Evolutionary conservation across 306 rosid genomes (phyloP), one percentile per base, ranked within the genome.

Genomic region (Hylodesmum podocarpum): DNA sequence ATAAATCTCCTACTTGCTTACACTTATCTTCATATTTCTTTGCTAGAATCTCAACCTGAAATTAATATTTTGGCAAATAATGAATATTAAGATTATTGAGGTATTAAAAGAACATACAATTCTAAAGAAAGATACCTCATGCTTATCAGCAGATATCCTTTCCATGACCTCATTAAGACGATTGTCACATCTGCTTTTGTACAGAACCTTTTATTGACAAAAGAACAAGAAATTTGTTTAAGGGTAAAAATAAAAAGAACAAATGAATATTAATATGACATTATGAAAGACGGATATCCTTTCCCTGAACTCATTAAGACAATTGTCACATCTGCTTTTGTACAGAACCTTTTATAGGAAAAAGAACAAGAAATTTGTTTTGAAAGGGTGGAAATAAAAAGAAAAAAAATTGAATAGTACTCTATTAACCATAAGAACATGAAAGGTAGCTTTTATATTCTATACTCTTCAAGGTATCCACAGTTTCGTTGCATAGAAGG

Each of bases 131-230:
- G 57, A 80, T 89, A 96, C 99, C 97, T 93, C 98, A 4, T 75
- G 96, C 74, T 80, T 91, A 75, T 93, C 99, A 29, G 91, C 76
- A 36, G 89, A 87, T 74, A 87, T 84, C 80, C 98, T 88, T 85
- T 93, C 98, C 58, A 87, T 77, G 43, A 93, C 82, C 93, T 96
- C 99, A 49, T 96, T 96, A 53, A 96, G 86, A 57, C 96, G 90
- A 68, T 89, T 93, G 89, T 93, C 99, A 81, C 99, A 96, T 86
- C 98, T 91, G 85, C 99, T 96, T 87, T 96, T 96, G 91, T 93
- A 93, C 63, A 96, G 84, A 76, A 96, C 91, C 99, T 96, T 86
- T 73, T 15, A 80, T 53, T 73, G 69, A 63, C 46, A 77, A 49
- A 29, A 25, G 72, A 21, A 75, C 31, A 80, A 40, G 47, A 47